Percentiles rank a stretch among this genome's conserved stretches.
Evolutionary conservation across 768 basidiomycete species (phyloP).

Genomic region (Nevesoporus exiguus): DNA sequence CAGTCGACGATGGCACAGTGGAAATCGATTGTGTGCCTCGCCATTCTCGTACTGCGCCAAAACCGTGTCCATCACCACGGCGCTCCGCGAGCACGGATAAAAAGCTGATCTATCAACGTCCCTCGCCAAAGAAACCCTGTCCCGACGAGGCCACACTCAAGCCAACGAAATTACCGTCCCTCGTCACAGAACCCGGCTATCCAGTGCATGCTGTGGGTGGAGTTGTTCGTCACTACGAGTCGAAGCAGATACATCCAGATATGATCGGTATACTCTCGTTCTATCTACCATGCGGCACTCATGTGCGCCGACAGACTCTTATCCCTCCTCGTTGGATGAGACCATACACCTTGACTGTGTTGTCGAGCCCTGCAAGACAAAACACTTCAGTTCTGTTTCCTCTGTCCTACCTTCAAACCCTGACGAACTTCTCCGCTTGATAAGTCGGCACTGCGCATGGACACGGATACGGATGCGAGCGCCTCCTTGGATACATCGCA

Average conservation of each 20-base stretch:
- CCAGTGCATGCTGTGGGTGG: conserved; percentile 47
- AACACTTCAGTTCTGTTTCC: conserved; percentile 38
- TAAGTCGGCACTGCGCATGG: no score
- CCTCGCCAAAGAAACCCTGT: conserved; percentile 12
- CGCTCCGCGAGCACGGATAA: background rate
- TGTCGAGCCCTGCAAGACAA: conserved; percentile 46
- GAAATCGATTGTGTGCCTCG: conserved; percentile 64
- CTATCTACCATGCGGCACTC: background rate
- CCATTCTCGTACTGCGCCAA: conserved; percentile 28
- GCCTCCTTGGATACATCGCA: background rate
- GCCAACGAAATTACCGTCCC: conserved; percentile 27
- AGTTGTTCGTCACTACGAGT: conserved; percentile 38
- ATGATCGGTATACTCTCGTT: conserved; percentile 43
- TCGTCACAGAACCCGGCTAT: conserved; percentile 44
- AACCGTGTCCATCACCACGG: conserved; percentile 6
- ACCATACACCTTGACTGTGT: conserved; percentile 54
- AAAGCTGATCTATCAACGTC: background rate
- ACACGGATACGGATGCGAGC: no score
- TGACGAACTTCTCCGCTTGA: no score
- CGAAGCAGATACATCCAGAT: conserved; percentile 46
- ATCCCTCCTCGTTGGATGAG: conserved; percentile 55
- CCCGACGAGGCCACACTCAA: background rate
- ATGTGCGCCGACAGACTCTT: conserved; percentile 35
- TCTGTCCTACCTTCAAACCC: conserved; percentile 19
- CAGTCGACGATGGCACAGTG: conserved; percentile 77